Base-by-base conservation (phyloP, 164 flowering plant species). In the Kingdonia uniflora region DNA sequence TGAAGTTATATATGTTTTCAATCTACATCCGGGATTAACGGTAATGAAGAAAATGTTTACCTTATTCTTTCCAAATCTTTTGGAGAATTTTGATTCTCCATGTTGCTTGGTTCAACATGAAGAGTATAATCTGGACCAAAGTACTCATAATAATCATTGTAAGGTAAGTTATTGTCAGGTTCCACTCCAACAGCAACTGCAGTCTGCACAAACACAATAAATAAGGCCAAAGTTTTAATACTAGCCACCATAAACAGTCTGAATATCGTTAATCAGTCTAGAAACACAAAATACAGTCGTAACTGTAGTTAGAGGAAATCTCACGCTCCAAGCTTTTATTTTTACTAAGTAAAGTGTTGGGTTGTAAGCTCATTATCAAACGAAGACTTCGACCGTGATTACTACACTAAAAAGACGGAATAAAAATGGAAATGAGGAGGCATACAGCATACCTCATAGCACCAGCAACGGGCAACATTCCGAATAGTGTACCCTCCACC, bases 401-500 rank as follows among this genome's bases (percentile, higher is more conserved):
- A 41, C 5, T 41, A 41, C 4, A 14, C 4, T 16, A 41, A 41
- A 16, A 41, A 41, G 17, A 4, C 4, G 44, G 44, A 41, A 41
- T 41, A 14, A 41, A 41, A 16, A 14, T 41, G 4, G 17, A 41
- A 41, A 4, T 41, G 12, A 11, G 4, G 11, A 15, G 19, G 13
- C 33, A 20, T 19, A 40, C 5, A 37, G 64, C 49, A 59, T 24
- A 88, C 97, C 95, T 89, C 97, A 66, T 89, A 86, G 66, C 90
- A 82, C 95, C 97, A 89, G 70, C 97, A 89, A 21, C 97, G 95
- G 7, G 94, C 95, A 54, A 89, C 95, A 76, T 84, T 89, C 15
- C 95, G 74, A 24, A 89, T 82, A 0, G 88, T 89, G 58, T 86
- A 89, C 1, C 97, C 97, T 64, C 95, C 97, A 6, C 97, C 97